Conservation (phyloP, 2,329 filamentous ascomycete species). For the Apiospora marii region DNA sequence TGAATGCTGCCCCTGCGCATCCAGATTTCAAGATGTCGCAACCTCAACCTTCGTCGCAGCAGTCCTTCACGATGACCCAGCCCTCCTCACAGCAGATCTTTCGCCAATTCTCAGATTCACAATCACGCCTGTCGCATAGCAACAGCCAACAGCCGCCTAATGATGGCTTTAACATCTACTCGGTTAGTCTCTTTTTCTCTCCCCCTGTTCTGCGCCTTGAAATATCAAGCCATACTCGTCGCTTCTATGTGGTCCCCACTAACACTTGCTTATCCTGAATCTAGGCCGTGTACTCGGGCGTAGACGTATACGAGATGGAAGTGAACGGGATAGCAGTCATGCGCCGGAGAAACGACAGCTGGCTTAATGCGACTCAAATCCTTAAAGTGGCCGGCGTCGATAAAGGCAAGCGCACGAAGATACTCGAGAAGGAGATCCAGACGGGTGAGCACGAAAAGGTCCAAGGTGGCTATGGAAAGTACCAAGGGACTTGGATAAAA, state of each 20-base stretch:
- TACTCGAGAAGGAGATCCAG: slow-evolving; percentile 96
- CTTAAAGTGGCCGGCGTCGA: slow-evolving; percentile 97
- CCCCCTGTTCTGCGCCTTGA: slow-evolving; percentile 18
- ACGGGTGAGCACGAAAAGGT: slow-evolving; percentile 98
- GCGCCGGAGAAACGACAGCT: slow-evolving; percentile 92
- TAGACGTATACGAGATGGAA: slow-evolving; percentile 98
- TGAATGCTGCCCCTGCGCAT: slow-evolving; percentile 37
- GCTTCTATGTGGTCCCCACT: slow-evolving; percentile 28
- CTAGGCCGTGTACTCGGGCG: slow-evolving; percentile 89
- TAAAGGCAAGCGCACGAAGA: slow-evolving; percentile 97
- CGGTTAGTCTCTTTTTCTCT: slow-evolving; percentile 52
- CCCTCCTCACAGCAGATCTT: slow-evolving; percentile 55
- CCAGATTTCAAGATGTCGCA: slow-evolving; percentile 53
- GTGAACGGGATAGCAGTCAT: slow-evolving; percentile 93
- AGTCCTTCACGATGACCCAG: slow-evolving; percentile 65
- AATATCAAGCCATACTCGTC: background rate
- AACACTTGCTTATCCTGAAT: slow-evolving; percentile 26
- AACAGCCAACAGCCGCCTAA: slow-evolving; percentile 37
- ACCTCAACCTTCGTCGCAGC: slow-evolving; percentile 59
- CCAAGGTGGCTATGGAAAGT: slow-evolving; percentile 97
- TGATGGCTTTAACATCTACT: slow-evolving; percentile 66
- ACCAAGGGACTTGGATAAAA: slow-evolving; percentile 98
- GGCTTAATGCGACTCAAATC: slow-evolving; percentile 98
- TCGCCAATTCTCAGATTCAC: slow-evolving; percentile 51
- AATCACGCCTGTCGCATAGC: slow-evolving; percentile 43